phyloP scores from a whole-genome alignment of 73 alveolate species.

The Symbiodinium pilosum region DNA sequence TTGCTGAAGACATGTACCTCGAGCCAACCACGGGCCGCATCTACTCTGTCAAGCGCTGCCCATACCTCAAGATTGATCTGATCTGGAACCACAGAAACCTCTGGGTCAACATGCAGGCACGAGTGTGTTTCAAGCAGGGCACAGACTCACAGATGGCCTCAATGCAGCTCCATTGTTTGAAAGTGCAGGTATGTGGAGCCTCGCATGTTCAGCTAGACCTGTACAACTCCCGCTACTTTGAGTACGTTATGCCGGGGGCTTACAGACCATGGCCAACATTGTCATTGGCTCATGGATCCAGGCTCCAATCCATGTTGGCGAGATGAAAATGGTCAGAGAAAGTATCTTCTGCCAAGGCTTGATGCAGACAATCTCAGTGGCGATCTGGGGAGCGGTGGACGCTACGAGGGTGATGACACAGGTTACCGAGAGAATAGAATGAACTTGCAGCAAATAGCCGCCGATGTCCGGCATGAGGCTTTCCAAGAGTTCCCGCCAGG shows the following conservation, averaged over 20 bases:
- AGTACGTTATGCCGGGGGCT: conserved; percentile 63
- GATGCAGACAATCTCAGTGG: conserved; percentile 41
- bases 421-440: too few relatives aligned
- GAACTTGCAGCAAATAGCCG: conserved; percentile 30
- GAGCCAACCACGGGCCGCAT: conserved; percentile 99
- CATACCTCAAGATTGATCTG: conserved; percentile 98
- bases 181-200: conserved; percentile 25
- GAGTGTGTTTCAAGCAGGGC: too few relatives aligned
- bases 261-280: neutral
- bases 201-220: conserved; percentile 50
- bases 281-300: neutral
- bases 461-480: neutral
- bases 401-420: conserved; percentile 39
- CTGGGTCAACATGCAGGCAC: conserved; percentile 98
- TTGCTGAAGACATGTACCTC: conserved; percentile 97
- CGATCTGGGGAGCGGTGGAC: neutral
- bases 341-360: conserved; percentile 1
- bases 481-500: neutral
- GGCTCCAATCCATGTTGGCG: neutral
- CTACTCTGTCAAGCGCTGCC: conserved; percentile 97
- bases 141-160: neutral
- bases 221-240: conserved; percentile 78
- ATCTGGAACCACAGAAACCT: conserved; percentile 98
- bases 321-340: neutral
- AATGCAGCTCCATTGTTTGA: neutral